Evolutionary conservation across 495 filamentous ascomycete genomes (phyloP).

Genomic region (Parathielavia appendiculata): DNA sequence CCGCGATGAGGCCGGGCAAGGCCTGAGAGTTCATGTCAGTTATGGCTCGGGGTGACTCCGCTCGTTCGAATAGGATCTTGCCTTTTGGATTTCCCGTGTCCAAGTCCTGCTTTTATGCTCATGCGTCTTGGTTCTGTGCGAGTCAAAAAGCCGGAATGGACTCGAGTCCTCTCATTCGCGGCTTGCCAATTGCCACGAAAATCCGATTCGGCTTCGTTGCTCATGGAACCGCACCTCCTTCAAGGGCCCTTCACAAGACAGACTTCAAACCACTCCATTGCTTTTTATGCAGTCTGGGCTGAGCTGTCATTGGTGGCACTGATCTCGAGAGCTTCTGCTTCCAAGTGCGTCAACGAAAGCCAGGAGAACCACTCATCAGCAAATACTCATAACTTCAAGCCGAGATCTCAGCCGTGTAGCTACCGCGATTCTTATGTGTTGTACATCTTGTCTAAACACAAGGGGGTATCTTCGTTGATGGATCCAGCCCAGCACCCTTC

Average conservation of each 20-base stretch:
- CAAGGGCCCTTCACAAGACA: background rate
- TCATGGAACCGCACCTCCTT: background rate
- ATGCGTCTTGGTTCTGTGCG: background rate
- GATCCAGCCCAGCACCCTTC: constrained; percentile 43
- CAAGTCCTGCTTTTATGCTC: background rate
- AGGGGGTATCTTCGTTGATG: constrained; percentile 47
- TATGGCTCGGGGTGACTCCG: background rate
- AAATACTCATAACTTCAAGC: constrained; percentile 4
- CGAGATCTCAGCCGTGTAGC: constrained; percentile 36
- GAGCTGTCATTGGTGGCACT: background rate
- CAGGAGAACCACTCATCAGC: background rate
- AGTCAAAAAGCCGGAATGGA: background rate
- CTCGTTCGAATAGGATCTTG: background rate
- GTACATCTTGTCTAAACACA: constrained; percentile 42
- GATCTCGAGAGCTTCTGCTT: background rate
- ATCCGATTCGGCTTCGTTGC: background rate
- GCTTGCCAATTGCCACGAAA: background rate
- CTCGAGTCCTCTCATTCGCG: background rate
- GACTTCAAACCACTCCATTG: background rate
- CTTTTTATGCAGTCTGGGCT: background rate
- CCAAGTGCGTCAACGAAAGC: background rate
- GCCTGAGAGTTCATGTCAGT: too few relatives aligned
- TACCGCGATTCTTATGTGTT: constrained; percentile 40
- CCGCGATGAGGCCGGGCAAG: constrained; percentile 12
- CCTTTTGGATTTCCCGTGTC: too few relatives aligned